These are phyloP conservation scores for Pythium chondricola DNA, from an alignment of 352 stramenopile genomes.

Conservation along the genomic window DNA sequence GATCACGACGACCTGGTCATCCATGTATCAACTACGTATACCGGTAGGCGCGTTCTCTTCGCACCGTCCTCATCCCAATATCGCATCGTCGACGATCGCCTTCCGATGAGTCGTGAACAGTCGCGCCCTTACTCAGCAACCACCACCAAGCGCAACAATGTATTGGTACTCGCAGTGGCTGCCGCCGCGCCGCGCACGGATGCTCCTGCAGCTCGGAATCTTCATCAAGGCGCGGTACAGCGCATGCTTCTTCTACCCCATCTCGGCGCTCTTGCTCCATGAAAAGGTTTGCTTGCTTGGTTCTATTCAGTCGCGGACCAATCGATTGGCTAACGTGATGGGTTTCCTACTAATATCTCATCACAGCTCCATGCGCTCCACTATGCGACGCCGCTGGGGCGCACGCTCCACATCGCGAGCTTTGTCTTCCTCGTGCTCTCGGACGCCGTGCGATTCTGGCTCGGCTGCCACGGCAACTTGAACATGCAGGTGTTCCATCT, in stretches of 20 bases:
- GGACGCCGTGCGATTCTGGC: conserved; percentile 46
- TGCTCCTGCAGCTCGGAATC: conserved; percentile 55
- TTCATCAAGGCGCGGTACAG: conserved; percentile 50
- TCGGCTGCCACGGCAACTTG: conserved; percentile 53
- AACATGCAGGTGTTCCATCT: conserved; percentile 54
- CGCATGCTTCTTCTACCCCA: conserved; percentile 46
- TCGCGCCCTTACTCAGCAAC: too few relatives aligned
- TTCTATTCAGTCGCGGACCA: too few relatives aligned
- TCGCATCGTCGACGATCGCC: too few relatives aligned
- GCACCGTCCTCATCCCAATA: too few relatives aligned
- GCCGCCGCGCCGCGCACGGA: conserved; percentile 29
- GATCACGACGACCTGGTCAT: too few relatives aligned
- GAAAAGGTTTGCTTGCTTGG: conserved; percentile 41
- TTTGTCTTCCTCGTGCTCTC: conserved; percentile 38
- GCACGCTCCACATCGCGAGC: conserved; percentile 31
- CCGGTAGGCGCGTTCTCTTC: too few relatives aligned
- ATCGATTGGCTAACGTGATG: too few relatives aligned
- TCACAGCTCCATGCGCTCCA: conserved; percentile 25
- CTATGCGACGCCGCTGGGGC: conserved; percentile 39
- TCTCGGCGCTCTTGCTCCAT: conserved; percentile 45
- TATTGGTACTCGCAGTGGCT: conserved; percentile 22
- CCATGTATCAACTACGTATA: too few relatives aligned
- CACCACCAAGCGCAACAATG: conserved; percentile 17
- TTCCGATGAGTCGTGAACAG: background rate
- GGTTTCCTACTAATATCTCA: too few relatives aligned